phyloP scores from a whole-genome alignment of 2,329 filamentous ascomycete genomes.

The Rhynchosporium graminicola region DNA sequence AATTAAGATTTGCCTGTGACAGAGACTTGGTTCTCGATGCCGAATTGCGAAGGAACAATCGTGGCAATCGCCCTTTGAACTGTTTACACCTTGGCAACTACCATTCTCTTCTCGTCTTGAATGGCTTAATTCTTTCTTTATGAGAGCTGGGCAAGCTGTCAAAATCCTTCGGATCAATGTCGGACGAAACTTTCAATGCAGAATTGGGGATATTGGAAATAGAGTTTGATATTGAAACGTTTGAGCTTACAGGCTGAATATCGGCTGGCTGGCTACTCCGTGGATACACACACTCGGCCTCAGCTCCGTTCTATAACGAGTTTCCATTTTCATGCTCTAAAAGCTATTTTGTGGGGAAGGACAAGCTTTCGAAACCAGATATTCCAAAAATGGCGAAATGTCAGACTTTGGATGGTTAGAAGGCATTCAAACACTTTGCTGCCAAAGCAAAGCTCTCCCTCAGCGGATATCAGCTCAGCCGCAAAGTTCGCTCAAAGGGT shows the following conservation, averaged over 20 bases:
- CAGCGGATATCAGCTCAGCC: no score
- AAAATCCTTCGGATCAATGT: neutral
- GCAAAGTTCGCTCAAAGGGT: no score
- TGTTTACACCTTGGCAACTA: neutral
- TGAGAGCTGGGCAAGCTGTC: neutral
- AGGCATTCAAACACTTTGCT: no score
- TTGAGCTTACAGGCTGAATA: slow-evolving; percentile 3
- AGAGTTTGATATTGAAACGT: slow-evolving; percentile 19
- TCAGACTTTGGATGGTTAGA: no score
- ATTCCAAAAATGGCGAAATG: neutral
- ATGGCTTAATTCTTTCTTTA: neutral
- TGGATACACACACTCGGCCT: neutral
- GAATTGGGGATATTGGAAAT: neutral
- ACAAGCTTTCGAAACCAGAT: neutral
- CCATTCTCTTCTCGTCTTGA: neutral
- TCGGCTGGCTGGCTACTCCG: neutral
- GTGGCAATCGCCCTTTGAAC: neutral
- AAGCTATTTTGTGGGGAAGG: neutral
- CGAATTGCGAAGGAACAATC: neutral
- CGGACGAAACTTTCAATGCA: neutral
- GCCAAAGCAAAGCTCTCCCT: neutral
- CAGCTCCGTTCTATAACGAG: neutral
- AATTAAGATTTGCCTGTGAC: neutral
- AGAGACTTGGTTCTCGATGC: neutral
- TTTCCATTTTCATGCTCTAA: neutral